Evolutionary conservation across 768 basidiomycete species (phyloP), one percentile per base, ranked within the genome.

Genomic region (Tulasnella calospora): DNA sequence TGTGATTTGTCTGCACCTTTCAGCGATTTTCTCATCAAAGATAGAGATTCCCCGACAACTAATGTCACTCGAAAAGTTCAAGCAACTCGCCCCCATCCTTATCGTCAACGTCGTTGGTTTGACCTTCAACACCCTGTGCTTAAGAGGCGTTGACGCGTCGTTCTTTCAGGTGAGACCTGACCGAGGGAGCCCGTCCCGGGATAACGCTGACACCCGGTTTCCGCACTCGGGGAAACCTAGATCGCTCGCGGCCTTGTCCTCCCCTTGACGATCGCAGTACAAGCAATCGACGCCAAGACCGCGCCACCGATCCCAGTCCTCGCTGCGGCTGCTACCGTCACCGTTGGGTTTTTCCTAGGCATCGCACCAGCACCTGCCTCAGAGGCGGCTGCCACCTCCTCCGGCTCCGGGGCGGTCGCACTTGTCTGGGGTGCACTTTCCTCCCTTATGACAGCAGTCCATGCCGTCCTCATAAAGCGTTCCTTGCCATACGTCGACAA

Each of bases 221-320:
- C 40, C 35, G 41, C 21, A 69, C 77, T 44, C 38, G 72, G 36
- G 33, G 44, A 44, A 38, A 10, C 69, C 30, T 84, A 95, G 91
- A 94, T 96, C 81, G 94, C 94, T 0, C 86, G 94, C 81, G 94
- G 94, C 0, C 88, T 96, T 47, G 91, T 94, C 4, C 87, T 96
- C 6, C 94, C 94, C 0, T 87, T 94, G 71, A 96, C 94, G 1
- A 93, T 95, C 77, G 79, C 89, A 35, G 89, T 94, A 61, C 92
- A 92, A 2, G 90, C 90, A 51, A 67, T 89, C 27, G 84, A 90
- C 79, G 90, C 90, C 2, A 87, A 86, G 30, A 85, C 89, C 8
- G 82, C 84, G 0, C 92, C 93, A 0, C 86, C 91, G 7, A 27
- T 79, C 10, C 85, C 87, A 35, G 89, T 93, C 17, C 83, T 94